Percentiles rank a stretch among this genome's conserved stretches.
Conservation (phyloP, 495 filamentous ascomycete species). For the Hypoxylon intermedium region DNA sequence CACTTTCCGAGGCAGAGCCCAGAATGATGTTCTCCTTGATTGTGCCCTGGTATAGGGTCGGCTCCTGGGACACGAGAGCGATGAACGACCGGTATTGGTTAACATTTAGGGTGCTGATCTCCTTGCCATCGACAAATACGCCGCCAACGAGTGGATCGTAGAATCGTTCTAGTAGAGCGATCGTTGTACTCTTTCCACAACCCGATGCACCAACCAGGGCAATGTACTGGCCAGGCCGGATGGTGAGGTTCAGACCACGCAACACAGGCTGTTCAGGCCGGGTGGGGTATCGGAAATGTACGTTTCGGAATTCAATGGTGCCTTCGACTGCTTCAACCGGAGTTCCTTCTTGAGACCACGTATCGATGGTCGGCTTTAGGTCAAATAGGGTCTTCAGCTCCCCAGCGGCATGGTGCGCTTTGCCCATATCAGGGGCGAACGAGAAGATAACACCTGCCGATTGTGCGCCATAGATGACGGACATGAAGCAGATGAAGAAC, state of each 20-base stretch:
- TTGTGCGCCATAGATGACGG: conserved; percentile 83
- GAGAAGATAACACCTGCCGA: conserved; percentile 88
- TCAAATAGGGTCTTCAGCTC: conserved; percentile 82
- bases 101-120: conserved; percentile 76
- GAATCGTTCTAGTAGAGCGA: conserved; percentile 81
- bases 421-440: conserved; percentile 87
- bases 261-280: conserved; percentile 80
- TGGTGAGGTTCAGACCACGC: conserved; percentile 72
- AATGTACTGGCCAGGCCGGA: conserved; percentile 79
- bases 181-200: conserved; percentile 85
- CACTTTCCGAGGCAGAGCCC: conserved; percentile 66
- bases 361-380: conserved; percentile 76
- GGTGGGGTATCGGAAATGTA: conserved; percentile 83
- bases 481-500: conserved; percentile 82
- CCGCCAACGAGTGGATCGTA: conserved; percentile 80
- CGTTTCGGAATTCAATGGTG: conserved; percentile 76
- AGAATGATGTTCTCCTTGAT: conserved; percentile 84
- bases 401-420: conserved; percentile 79
- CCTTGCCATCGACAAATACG: conserved; percentile 74
- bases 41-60: conserved; percentile 84
- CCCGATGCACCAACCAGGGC: conserved; percentile 83
- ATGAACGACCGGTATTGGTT: conserved; percentile 78
- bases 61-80: conserved; percentile 85
- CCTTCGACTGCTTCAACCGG: conserved; percentile 66
- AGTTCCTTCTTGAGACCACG: conserved; percentile 79